Evolutionary conservation across 805 yeast species (phyloP), one percentile per base, ranked within the genome.

Genomic region (Metschnikowia drakensbergensis): DNA sequence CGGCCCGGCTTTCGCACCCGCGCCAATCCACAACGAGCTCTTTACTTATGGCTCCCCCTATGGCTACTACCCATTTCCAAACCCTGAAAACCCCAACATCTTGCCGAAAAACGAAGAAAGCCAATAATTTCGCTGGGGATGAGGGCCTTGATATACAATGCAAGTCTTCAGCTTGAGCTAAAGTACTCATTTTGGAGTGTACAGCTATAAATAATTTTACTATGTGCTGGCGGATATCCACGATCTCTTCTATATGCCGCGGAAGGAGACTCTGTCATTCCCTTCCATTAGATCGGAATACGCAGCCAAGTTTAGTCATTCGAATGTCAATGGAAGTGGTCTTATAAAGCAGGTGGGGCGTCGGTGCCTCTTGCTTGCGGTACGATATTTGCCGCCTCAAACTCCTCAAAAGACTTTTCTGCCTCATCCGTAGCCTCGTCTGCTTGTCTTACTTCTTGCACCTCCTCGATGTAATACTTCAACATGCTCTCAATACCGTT

Each of bases 401-500:
- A 62, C 37, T 54, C 60, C 8, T 45, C 56, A 25, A 38, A 34
- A 3, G 57, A 44, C 28, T 53, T 48, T 34, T 54, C 58, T 2
- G 48, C 55, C 28, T 46, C 52, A n/a, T 37, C 51, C 29, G 22
- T 45, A 5, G 61, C 72, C 5, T 77, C 82, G 7, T 77, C 81
- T 3, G 76, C 65, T 40, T 75, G 81, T 54, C 69, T 75, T 6
- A 83, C 88, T 43, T 72, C 70, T 51, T 75, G 73, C 17, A 83
- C 88, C 57, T 83, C 89, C 49, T 83, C 88, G 31, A 83, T 78
- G 61, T 83, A 83, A 63, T 82, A 80, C 58, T 80, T 83, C 64
- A 83, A 66, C 89, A 83, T 83, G 38, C 82, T 74, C 61, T 83
- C 88, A 43, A 83, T 83, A 23, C 89, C 89, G 52, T 78, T 78